Evolutionary conservation across 2,329 filamentous ascomycete species (phyloP), one percentile per base, ranked within the genome.

Genomic region (Teratosphaeria nubilosa): DNA sequence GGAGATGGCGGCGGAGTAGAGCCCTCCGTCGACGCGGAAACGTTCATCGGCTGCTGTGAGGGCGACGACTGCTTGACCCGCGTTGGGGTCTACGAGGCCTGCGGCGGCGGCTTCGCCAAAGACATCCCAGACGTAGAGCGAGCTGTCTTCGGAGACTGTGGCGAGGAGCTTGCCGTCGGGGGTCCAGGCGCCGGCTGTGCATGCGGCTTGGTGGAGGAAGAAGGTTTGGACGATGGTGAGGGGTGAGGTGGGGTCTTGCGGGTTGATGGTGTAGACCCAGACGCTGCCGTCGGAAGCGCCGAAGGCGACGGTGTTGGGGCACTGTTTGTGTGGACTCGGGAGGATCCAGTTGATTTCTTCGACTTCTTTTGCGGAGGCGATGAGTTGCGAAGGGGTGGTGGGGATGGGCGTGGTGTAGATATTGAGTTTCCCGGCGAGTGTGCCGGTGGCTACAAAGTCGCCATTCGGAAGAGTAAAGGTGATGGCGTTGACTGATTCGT

Each of bases 321-420:
- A 84, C 5, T 79, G 76, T 13, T 84, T 73, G 61, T 86, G 79
- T 0, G 91, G 91, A 70, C 89, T 95, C 0, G 90, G 76, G 0
- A 79, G 75, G 34, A 97, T 75, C 91, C 92, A 99, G 77, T 94
- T 95, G 69, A 99, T 87, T 75, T 97, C 92, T 66, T 95, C 88
- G 10, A 96, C 92, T 73, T 99, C 94, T 68, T 91, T 87, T 2
- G 85, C 83, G 69, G 94, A 88, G 57, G 82, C 88, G 9, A 95
- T 74, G 68, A 88, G 87, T 51, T 80, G 77, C n/a, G 65, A 59
- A 10, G 61, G 54, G 5, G 60, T 56, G 14, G 60, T 51, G 10
- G 61, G n/a, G 16, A 63, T 64, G 6, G 69, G 69, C 20, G 68
- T 71, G 13, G 58, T 62, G 63, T 69, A 72, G 14, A 85, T 85